Conservation (phyloP, 2,329 filamentous ascomycete genomes). For the Fusarium virguliforme region DNA sequence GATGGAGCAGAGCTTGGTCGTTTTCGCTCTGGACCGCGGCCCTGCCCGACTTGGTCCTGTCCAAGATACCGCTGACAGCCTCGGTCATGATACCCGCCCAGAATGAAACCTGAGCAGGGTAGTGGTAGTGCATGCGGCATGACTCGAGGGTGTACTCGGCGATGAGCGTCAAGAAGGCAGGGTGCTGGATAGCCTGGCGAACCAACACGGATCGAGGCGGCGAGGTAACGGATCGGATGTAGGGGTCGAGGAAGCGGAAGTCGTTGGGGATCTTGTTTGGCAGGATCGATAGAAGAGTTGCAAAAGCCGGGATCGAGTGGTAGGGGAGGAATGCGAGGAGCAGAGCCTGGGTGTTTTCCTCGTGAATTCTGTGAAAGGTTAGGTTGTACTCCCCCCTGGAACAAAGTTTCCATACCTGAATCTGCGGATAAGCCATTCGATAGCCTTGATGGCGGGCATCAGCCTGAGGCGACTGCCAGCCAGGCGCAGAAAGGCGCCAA, state of each 20-base stretch:
- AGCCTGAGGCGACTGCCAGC: constrained; percentile 83
- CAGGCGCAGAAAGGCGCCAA: constrained; percentile 88
- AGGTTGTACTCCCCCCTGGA: constrained; percentile 1
- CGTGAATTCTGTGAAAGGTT: constrained; percentile 78
- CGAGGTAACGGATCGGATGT: constrained; percentile 82
- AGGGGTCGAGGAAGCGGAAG: constrained; percentile 89
- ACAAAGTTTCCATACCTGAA: constrained; percentile 77
- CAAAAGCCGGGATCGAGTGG: constrained; percentile 87
- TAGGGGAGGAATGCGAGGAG: constrained; percentile 94
- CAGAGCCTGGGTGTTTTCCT: constrained; percentile 86
- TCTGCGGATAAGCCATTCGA: constrained; percentile 94
- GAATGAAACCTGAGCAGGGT: constrained; percentile 85
- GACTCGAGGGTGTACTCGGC: constrained; percentile 85
- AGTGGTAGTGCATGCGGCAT: constrained; percentile 79
- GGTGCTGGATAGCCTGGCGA: constrained; percentile 85
- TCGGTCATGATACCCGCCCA: constrained; percentile 93
- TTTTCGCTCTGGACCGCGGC: constrained; percentile 83
- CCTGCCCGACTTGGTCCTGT: constrained; percentile 82
- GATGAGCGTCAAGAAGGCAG: constrained; percentile 81
- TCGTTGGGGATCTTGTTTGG: constrained; percentile 81
- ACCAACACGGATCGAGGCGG: constrained; percentile 88
- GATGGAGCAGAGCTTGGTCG: constrained; percentile 82
- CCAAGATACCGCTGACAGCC: constrained; percentile 85
- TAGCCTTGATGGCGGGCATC: constrained; percentile 88
- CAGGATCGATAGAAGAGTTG: constrained; percentile 88